Evolutionary conservation across 1,284 basidiomycete genomes (phyloP), one percentile per base, ranked within the genome.

Genomic region (Moesziomyces sp.): DNA sequence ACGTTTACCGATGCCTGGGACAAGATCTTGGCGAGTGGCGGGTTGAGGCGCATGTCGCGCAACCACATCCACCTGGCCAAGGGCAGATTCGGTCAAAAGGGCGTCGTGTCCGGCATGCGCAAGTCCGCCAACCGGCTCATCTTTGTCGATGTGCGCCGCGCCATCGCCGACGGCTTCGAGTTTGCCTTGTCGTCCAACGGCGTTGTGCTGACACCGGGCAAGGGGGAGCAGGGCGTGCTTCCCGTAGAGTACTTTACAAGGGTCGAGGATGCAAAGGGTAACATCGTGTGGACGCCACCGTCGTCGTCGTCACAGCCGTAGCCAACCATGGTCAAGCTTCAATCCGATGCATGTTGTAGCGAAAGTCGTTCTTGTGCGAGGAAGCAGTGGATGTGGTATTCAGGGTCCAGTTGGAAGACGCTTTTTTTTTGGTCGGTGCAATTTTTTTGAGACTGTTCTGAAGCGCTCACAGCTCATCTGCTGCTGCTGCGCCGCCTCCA

Each of bases 41-140:
- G 93, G 0, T 85, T 96, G 16, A 92, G 90, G n/a, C 90, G 88
- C 67, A 95, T 94, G 93, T 87, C 85, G 16, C 88, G 93, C 26
- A 94, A 93, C 73, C 93, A 96, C 79, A 91, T 96, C 51, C 94
- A 96, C 82, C 87, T 95, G 13, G 93, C 94, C 0, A 90, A 92
- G 83, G 87, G 86, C 3, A 74, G 85, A 11, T 80, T 83, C 0
- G 89, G 90, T 50, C 86, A 91, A 8, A 55, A 80, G 3, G 88
- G 88, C 10, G 89, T 93, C 47, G 88, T 91, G 60, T 93, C 92
- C 71, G 93, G 93, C 23, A 92, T 94, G 91, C 89, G 93, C 30
- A 86, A 84, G 3, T 88, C 88, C 2, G 90, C 91, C 3, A 87
- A 90, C 71, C 85, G 94, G 43, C 86, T 93, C 42, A 90, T 95